phyloP scores from a whole-genome alignment of 192 early-diverging fungal genomes.

The Umbelopsis sp. region DNA sequence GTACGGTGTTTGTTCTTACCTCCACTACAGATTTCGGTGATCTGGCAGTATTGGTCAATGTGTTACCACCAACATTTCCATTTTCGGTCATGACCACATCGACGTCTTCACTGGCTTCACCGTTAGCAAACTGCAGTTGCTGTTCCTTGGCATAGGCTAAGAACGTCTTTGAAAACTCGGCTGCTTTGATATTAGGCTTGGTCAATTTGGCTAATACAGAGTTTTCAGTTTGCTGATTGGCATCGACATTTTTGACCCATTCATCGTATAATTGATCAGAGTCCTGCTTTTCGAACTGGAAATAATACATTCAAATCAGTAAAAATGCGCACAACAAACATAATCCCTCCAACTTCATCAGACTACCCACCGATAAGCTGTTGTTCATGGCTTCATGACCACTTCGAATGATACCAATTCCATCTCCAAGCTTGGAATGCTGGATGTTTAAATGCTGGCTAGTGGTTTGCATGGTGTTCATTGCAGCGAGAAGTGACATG shows the following conservation, averaged over 20 bases:
- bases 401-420: slow-evolving; percentile 25
- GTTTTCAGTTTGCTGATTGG: slow-evolving; percentile 34
- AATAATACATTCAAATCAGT: background rate
- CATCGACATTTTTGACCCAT: slow-evolving; percentile 29
- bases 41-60: background rate
- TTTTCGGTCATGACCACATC: slow-evolving; percentile 5
- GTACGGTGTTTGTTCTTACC: slow-evolving; percentile 26
- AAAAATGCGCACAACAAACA: background rate
- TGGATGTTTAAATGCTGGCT: slow-evolving; percentile 32
- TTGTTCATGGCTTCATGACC: slow-evolving; percentile 26
- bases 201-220: slow-evolving; percentile 26
- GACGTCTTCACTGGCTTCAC: background rate
- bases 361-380: background rate
- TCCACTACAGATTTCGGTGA: slow-evolving; percentile 31
- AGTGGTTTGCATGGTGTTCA: slow-evolving; percentile 51
- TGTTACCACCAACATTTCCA: slow-evolving; percentile 10
- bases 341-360: background rate
- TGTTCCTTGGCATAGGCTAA: slow-evolving; percentile 32
- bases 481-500: slow-evolving; percentile 55
- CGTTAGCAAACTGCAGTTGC: too few relatives aligned
- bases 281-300: background rate
- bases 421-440: background rate
- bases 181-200: slow-evolving; percentile 20
- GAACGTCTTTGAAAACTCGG: slow-evolving; percentile 41
- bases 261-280: slow-evolving; percentile 13